phyloP scores from a whole-genome alignment of 805 yeast species.

The Wickerhamomyces mucosus region DNA sequence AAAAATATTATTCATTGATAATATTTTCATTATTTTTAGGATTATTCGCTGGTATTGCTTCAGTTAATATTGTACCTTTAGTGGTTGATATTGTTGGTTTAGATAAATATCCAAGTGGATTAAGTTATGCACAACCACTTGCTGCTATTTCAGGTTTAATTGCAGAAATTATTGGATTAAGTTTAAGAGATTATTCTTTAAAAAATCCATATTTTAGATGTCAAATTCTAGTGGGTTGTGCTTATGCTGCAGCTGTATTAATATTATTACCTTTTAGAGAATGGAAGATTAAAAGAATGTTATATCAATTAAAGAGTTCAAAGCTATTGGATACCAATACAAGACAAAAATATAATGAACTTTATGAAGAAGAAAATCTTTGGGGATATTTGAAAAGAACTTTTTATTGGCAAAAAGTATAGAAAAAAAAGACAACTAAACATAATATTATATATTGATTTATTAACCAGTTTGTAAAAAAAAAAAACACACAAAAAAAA shows the following conservation, averaged over 20 bases:
- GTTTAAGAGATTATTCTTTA: conserved; percentile 26
- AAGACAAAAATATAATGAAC: background rate
- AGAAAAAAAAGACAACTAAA: too few relatives aligned
- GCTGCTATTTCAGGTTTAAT: conserved; percentile 29
- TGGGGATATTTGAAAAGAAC: conserved; percentile 10
- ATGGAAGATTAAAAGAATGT: conserved; percentile 34
- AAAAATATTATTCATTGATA: conserved; percentile 29
- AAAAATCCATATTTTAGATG: conserved; percentile 44
- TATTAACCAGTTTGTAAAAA: too few relatives aligned
- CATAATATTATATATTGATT: too few relatives aligned
- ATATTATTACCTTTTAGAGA: conserved; percentile 42
- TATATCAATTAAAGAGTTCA: conserved; percentile 16
- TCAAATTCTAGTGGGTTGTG: conserved; percentile 49
- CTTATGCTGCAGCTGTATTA: conserved; percentile 32
- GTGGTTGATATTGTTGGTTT: conserved; percentile 32
- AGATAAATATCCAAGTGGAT: conserved; percentile 28
- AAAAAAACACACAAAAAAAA: too few relatives aligned
- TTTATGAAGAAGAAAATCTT: conserved; percentile 2
- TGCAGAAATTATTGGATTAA: conserved; percentile 47
- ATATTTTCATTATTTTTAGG: conserved; percentile 37
- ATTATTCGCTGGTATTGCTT: conserved; percentile 33
- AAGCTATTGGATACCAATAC: conserved; percentile 1
- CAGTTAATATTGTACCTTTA: conserved; percentile 29
- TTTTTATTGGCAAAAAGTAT: too few relatives aligned
- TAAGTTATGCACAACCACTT: conserved; percentile 25